phyloP scores from a whole-genome alignment of 148 eudicot genomes.

The Mesembryanthemum crystallinum region DNA sequence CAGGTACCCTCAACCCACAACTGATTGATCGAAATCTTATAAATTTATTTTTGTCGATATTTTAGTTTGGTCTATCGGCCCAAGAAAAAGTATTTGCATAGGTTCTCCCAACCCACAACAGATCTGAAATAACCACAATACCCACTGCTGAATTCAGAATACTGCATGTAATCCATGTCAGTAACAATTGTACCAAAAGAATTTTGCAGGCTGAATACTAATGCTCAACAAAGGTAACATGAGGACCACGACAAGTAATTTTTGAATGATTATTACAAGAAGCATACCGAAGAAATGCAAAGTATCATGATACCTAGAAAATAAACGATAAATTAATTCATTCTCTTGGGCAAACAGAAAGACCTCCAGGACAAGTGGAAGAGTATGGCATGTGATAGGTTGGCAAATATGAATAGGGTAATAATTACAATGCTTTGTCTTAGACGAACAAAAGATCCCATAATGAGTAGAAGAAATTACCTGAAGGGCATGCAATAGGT shows the following conservation, averaged over 20 bases:
- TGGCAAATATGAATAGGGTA: neutral
- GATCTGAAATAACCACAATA: neutral
- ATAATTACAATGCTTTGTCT: neutral
- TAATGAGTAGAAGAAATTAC: slow-evolving; percentile 35
- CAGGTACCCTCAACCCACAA: too few relatives aligned
- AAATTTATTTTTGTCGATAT: too few relatives aligned
- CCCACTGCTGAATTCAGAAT: neutral
- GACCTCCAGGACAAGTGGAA: neutral
- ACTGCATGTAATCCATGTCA: neutral
- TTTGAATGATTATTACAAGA: too few relatives aligned
- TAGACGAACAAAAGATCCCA: neutral
- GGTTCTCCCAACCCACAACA: neutral
- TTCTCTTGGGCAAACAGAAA: neutral
- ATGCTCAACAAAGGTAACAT: neutral
- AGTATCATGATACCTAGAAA: neutral
- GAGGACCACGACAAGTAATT: too few relatives aligned
- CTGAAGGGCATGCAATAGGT: slow-evolving; percentile 87
- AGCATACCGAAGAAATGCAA: neutral
- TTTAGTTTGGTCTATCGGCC: too few relatives aligned
- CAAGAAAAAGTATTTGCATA: too few relatives aligned
- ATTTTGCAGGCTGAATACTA: neutral
- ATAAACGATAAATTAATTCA: neutral
- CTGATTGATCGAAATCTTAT: too few relatives aligned
- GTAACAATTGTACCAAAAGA: neutral
- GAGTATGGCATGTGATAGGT: neutral